phyloP scores from a whole-genome alignment of 2,329 filamentous ascomycete species.

The Drechmeria coniospora region DNA sequence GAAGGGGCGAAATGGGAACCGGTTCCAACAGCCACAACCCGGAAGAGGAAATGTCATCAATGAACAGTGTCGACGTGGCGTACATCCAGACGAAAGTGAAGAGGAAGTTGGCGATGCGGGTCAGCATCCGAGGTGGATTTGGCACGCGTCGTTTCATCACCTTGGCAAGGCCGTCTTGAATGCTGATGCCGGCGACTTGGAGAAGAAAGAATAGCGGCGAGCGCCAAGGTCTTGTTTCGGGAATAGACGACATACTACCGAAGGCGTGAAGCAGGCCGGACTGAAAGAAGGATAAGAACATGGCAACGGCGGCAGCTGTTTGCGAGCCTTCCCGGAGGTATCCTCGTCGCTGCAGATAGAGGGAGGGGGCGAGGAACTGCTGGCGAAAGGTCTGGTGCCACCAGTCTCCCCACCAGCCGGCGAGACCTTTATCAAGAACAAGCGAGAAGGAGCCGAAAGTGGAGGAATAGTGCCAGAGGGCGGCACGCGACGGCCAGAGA shows the following conservation, averaged over 20 bases:
- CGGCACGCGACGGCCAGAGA: constrained; percentile 33
- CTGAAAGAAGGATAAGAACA: constrained; percentile 37
- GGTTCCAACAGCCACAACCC: constrained; percentile 74
- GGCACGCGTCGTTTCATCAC: constrained; percentile 17
- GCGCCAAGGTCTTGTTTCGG: constrained; percentile 30
- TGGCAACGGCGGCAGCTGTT: constrained; percentile 10
- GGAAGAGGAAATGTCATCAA: constrained; percentile 58
- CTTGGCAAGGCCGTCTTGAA: constrained; percentile 33
- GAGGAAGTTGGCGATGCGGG: constrained; percentile 41
- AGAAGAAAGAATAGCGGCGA: constrained; percentile 57
- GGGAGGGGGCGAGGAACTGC: constrained; percentile 47
- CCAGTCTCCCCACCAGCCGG: constrained; percentile 69
- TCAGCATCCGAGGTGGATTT: constrained; percentile 26
- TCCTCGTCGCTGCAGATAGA: constrained; percentile 26
- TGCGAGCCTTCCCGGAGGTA: constrained; percentile 19
- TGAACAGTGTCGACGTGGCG: constrained; percentile 46
- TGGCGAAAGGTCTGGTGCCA: constrained; percentile 88
- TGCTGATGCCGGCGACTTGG: constrained; percentile 48
- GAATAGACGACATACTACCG: constrained; percentile 53
- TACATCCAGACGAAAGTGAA: constrained; percentile 55
- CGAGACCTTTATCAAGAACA: constrained; percentile 54
- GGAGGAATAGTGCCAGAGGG: constrained; percentile 38
- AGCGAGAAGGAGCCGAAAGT: constrained; percentile 37
- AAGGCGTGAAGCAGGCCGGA: constrained; percentile 56
- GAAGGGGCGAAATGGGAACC: constrained; percentile 57